A percentile compares a stretch with the other conserved stretches of the same genome.
Evolutionary conservation across 371 early-diverging fungal genomes (phyloP).

Genomic region (Vittaforma corneae): DNA sequence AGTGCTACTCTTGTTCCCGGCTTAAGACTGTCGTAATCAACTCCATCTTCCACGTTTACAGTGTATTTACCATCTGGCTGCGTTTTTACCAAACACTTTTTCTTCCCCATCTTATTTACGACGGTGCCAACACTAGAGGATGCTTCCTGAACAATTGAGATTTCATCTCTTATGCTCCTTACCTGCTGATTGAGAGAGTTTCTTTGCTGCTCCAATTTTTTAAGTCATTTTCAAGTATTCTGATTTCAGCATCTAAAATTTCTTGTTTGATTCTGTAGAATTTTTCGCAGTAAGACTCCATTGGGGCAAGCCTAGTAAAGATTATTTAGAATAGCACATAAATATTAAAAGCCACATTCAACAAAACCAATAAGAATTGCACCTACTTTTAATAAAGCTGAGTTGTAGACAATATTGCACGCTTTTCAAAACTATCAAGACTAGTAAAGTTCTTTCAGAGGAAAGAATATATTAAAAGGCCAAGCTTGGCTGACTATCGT

Average conservation of each 20-base stretch:
- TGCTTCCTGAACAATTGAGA: conserved; percentile 86
- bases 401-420: too few relatives aligned
- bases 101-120: conserved; percentile 95
- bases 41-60: conserved; percentile 75
- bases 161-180: conserved; percentile 88
- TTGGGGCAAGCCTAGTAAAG: too few relatives aligned
- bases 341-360: too few relatives aligned
- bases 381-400: too few relatives aligned
- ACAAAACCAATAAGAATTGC: too few relatives aligned
- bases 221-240: conserved; percentile 65
- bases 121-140: conserved; percentile 93
- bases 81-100: conserved; percentile 89
- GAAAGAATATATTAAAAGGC: too few relatives aligned
- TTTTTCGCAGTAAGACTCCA: too few relatives aligned
- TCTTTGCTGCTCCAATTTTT: conserved; percentile 90
- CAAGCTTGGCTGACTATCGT: too few relatives aligned
- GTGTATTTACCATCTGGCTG: conserved; percentile 97
- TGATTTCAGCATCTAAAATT: conserved; percentile 44
- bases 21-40: conserved; percentile 78
- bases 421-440: too few relatives aligned
- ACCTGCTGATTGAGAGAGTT: conserved; percentile 81
- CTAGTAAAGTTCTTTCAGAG: too few relatives aligned
- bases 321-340: too few relatives aligned
- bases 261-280: conserved; percentile 53
- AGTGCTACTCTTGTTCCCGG: conserved; percentile 90